Base-by-base conservation (phyloP, 1,284 basidiomycete species). In the Ustilago vetiveriae region DNA sequence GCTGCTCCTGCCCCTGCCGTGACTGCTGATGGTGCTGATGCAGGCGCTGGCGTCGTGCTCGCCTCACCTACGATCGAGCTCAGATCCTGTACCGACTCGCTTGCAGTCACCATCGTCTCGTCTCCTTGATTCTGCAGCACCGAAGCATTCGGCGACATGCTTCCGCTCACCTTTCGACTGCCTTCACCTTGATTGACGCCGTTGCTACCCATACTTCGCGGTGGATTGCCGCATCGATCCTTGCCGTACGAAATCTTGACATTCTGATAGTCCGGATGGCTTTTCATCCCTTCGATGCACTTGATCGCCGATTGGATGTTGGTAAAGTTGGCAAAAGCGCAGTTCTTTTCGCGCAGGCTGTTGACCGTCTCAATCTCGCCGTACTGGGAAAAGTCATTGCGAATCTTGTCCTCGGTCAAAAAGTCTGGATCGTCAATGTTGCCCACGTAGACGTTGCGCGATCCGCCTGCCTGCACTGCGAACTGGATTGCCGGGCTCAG, bases 251-350 rank as follows among this genome's bases (percentile, higher is more conserved):
- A 69, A 36, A 81, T 78, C 59, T 79, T 79, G 49, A 75, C 70
- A 24, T 58, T 71, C 51, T 72, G 66, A 44, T 81, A 81, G 55
- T 81, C 79, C 3, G 68, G 53, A 43, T 80, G 77, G 36, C 71
- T 72, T 72, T 80, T 81, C 70, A 81, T 80, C 6, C 74, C 78
- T 51, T 81, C 79, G 43, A 80, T 80, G 32, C 78, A 79, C 53
- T 81, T 80, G 59, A 81, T 81, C 19, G 79, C 78, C 26, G 78
- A 79, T 47, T 80, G 78, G 38, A 81, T 81, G 50, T 79, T 80
- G 66, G 72, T 72, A 41, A 81, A 81, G 63, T 81, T 81, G 66
- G 80, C 77, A 54, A 81, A 81, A 2, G 79, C 77, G 46, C 79
- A 81, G 46, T 76, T 81, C 68, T 80, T 79, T 51, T 80, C 79